Conservation (phyloP, 2,329 filamentous ascomycete genomes). For the Claviceps capensis region DNA sequence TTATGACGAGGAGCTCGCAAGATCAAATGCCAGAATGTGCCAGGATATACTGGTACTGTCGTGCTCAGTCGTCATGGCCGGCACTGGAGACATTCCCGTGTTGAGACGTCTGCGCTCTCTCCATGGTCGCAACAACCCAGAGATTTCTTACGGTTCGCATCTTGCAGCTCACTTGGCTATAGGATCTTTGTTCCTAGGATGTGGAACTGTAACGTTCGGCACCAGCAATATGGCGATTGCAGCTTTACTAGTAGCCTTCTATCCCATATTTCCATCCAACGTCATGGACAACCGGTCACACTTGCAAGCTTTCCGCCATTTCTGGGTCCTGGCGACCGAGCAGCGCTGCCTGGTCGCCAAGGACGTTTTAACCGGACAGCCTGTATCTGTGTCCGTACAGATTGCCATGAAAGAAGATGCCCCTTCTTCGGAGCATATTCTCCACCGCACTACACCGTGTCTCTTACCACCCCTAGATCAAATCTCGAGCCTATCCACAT, state of each 20-base stretch:
- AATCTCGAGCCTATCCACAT: constrained; percentile 45
- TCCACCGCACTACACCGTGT: constrained; percentile 40
- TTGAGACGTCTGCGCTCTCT: constrained; percentile 76
- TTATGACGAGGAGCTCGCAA: constrained; percentile 75
- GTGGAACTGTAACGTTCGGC: constrained; percentile 82
- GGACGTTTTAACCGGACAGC: constrained; percentile 71
- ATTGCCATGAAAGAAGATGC: constrained; percentile 39
- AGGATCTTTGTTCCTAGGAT: constrained; percentile 79
- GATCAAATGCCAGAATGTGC: constrained; percentile 77
- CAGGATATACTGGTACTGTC: constrained; percentile 78
- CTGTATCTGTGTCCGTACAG: constrained; percentile 58
- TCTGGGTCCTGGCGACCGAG: constrained; percentile 91
- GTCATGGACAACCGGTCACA: constrained; percentile 93
- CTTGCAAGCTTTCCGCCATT: constrained; percentile 88
- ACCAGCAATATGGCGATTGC: constrained; percentile 80
- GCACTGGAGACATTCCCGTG: constrained; percentile 76
- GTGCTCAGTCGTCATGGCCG: constrained; percentile 83
- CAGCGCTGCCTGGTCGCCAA: constrained; percentile 77
- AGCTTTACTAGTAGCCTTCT: constrained; percentile 78
- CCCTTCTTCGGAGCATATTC: constrained; percentile 21
- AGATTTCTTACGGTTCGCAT: constrained; percentile 86
- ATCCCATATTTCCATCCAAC: constrained; percentile 77
- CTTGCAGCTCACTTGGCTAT: constrained; percentile 86
- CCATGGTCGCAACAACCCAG: constrained; percentile 72
- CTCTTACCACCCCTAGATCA: constrained; percentile 51